Evolutionary conservation across 2,329 filamentous ascomycete species (phyloP).

Genomic region (Ophiostoma pallidulum): DNA sequence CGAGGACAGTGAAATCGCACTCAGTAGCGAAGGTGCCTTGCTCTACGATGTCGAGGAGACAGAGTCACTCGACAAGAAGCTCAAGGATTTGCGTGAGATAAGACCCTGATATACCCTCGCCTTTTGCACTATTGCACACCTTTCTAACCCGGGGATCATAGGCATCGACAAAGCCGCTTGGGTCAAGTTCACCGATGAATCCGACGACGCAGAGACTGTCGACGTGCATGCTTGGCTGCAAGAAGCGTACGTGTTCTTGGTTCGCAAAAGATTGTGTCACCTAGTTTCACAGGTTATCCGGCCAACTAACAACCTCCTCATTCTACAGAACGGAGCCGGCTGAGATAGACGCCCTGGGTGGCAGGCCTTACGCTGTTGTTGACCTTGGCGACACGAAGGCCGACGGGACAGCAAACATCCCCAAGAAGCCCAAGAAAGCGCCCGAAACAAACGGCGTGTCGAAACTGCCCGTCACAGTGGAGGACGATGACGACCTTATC

Average conservation of each 20-base stretch:
- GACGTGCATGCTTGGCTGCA: constrained; percentile 52
- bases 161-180: constrained; percentile 65
- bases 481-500: constrained; percentile 28
- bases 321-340: constrained; percentile 25
- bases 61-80: constrained; percentile 71
- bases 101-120: too few relatives aligned
- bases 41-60: constrained; percentile 86
- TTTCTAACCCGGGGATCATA: too few relatives aligned
- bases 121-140: too few relatives aligned
- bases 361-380: constrained; percentile 46
- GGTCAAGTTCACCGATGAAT: constrained; percentile 76
- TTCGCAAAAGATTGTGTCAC: too few relatives aligned
- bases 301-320: background rate
- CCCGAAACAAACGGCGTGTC: constrained; percentile 30
- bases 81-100: constrained; percentile 65
- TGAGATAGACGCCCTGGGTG: constrained; percentile 25
- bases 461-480: constrained; percentile 20
- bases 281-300: background rate
- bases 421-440: constrained; percentile 36
- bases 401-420: constrained; percentile 37
- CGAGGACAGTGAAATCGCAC: constrained; percentile 60
- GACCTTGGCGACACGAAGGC: constrained; percentile 12
- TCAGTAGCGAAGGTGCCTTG: constrained; percentile 65
- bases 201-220: constrained; percentile 67
- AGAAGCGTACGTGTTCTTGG: constrained; percentile 46